Base-by-base conservation (phyloP, 1,284 basidiomycete genomes). In the Apiotrichum akiyoshidainum region DNA sequence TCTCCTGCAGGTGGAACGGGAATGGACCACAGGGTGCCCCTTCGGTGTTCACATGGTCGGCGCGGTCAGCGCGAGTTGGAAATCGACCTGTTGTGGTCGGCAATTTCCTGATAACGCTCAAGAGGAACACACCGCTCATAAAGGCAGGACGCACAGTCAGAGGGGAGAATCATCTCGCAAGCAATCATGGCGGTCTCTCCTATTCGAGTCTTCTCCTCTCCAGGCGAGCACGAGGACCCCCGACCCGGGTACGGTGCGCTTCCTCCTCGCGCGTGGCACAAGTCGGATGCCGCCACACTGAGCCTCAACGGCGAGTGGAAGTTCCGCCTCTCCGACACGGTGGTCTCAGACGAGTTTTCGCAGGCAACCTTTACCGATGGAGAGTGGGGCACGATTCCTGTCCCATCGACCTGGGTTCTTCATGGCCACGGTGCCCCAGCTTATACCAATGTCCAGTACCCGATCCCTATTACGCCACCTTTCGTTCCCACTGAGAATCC, bases 291-390 rank as follows among this genome's bases (percentile, higher is more conserved):
- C 1, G 41, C 40, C 1, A 13, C 33, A 12, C 44, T 52, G 19
- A 46, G 56, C 57, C 64, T 68, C 46, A 64, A 68, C 46, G 66
- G 60, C 44, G 44, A 61, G 34, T 68, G 63, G 62, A 48, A 46
- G n/a, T 68, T 68, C 53, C 59, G 63, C n/a, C 50, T 57, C 49
- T 59, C 58, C 2, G 54, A 55, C 1, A 45, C 50, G 11, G 26
- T 37, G 2, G 42, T 37, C 21, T 14, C 41, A 8, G 56, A 58
- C 17, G 57, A 55, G 17, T 64, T 58, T 37, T 35, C 34, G 1
- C 44, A 26, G 5, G n/a, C 42, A 5, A 21, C 44, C 2, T 59
- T 49, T 40, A 51, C 46, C n/a, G 61, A 58, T 31, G 39, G 21
- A 21, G 34, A 51, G 42, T 63, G 55, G 55, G 58, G 34, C 22